Base-by-base conservation (phyloP, 1,284 basidiomycete species). In the Papiliotrema fonsecae region DNA sequence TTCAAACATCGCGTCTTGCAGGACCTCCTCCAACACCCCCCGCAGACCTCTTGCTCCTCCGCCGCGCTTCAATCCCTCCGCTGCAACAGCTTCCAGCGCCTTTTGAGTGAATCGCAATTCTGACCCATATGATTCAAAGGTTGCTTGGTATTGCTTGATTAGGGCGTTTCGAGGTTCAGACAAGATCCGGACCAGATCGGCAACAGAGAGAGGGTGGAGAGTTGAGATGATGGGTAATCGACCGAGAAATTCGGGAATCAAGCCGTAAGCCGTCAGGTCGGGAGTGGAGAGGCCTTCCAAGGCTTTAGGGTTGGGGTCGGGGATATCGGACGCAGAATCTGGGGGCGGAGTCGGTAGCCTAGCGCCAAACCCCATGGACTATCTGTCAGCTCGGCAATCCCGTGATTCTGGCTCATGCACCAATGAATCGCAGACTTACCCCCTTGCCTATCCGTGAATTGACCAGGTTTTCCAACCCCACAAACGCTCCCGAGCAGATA, bases 241-340 rank as follows among this genome's bases (percentile, higher is more conserved):
- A 21, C 88, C 91, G 35, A 94, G 80, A 65, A 97, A 96, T 54
- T 96, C 93, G 9, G 93, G 93, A 50, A 97, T 97, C 56, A 96
- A 86, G 1, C 93, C 92, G 60, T 86, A 97, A 76, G 84, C 81
- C 11, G 88, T 80, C 11, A 97, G 77, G 75, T 97, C 93, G 80
- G 61, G 48, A 0, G 69, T 67, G 0, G 67, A 52, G 7, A 70
- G 39, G 41, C 67, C 60, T 61, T 67, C 51, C 47, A 62, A 30
- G 13, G 39, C 35, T 26, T 22, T 45, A 31, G 45, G 26, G 21
- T 32, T 38, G 14, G 43, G 34, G 7, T 36, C n/a, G 6, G 26
- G 38, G 28, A 46, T 25, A 18, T 44, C 26, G 45, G 39, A n/a
- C 31, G 42, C 1, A 13, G 25, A 19, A 18, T 51, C 37, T 7